A percentile compares a stretch with the other conserved stretches of the same genome.
These are phyloP conservation scores for Penicillium lividum DNA, from an alignment of 495 filamentous ascomycete species.

Conservation along the genomic window DNA sequence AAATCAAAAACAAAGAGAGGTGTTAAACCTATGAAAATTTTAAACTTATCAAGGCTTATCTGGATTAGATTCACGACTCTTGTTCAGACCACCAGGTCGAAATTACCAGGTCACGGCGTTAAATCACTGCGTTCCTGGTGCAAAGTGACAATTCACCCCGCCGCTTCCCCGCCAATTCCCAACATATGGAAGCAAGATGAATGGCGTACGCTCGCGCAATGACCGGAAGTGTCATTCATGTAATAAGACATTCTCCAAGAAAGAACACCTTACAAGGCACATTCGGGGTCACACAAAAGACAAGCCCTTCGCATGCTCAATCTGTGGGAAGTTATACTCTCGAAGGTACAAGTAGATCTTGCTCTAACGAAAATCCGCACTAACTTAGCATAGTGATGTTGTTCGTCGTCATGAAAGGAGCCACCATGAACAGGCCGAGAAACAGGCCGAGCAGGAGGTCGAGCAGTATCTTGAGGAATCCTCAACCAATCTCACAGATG, in stretches of 20 bases:
- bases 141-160: background rate
- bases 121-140: too few species aligned
- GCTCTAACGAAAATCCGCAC: background rate
- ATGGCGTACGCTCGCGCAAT: conserved; percentile 10
- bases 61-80: background rate
- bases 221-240: conserved; percentile 20
- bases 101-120: too few species aligned
- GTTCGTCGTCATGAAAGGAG: conserved; percentile 27
- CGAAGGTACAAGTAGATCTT: conserved; percentile 14
- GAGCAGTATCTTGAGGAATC: background rate
- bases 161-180: background rate
- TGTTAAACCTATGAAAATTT: background rate
- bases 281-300: conserved; percentile 38
- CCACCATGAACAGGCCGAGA: conserved; percentile 8
- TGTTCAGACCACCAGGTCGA: background rate
- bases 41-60: background rate
- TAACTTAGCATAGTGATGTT: conserved; percentile 23
- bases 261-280: conserved; percentile 35
- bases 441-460: background rate
- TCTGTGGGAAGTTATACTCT: conserved; percentile 33
- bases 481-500: background rate
- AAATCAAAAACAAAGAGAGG: background rate
- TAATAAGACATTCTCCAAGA: conserved; percentile 34
- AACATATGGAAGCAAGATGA: conserved; percentile 4
- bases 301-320: conserved; percentile 30